A percentile compares a stretch with the other conserved stretches of the same genome.
phyloP scores from a whole-genome alignment of 2,329 filamentous ascomycete genomes.

The Hansfordia pulvinata region DNA sequence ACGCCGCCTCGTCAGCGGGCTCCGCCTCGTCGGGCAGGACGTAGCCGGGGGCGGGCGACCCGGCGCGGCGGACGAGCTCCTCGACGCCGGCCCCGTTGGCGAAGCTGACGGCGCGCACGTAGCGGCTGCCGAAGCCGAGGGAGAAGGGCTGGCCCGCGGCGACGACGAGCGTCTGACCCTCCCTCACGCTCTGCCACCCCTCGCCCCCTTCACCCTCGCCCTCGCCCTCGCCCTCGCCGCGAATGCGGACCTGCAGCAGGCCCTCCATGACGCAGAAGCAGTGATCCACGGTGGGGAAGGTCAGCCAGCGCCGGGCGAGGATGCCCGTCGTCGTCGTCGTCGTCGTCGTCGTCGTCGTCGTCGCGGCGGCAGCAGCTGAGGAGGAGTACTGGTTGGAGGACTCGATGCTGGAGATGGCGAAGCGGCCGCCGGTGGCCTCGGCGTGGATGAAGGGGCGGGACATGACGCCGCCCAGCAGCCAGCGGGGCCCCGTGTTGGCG shows the following conservation, averaged over 20 bases:
- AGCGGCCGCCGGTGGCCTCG: slow-evolving; percentile 30
- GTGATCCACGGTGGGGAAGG: slow-evolving; percentile 34
- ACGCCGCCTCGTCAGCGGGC: slow-evolving; percentile 10
- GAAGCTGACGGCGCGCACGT: slow-evolving; percentile 31
- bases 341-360: too few relatives aligned
- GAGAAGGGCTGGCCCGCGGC: slow-evolving; percentile 30
- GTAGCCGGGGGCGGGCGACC: slow-evolving; percentile 16
- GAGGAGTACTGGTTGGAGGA: slow-evolving; percentile 21
- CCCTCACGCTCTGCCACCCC: slow-evolving; percentile 22
- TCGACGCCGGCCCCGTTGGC: slow-evolving; percentile 35
- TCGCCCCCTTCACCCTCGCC: too few relatives aligned
- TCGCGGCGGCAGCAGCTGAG: slow-evolving; percentile 20
- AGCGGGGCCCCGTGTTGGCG: slow-evolving; percentile 32
- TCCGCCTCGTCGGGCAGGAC: slow-evolving; percentile 22
- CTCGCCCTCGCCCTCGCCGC: slow-evolving; percentile 12
- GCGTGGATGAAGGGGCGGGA: slow-evolving; percentile 33
- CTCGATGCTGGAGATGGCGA: slow-evolving; percentile 39
- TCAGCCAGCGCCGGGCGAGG: too few relatives aligned
- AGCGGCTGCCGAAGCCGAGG: slow-evolving; percentile 28
- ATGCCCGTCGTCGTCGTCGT: too few relatives aligned
- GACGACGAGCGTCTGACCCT: slow-evolving; percentile 34
- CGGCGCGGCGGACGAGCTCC: slow-evolving; percentile 24
- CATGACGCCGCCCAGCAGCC: slow-evolving; percentile 28
- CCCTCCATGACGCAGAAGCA: slow-evolving; percentile 36
- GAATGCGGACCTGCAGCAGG: slow-evolving; percentile 23